A percentile compares a stretch with the other conserved stretches of the same genome.
Conservation (phyloP, 2,329 filamentous ascomycete species). For the Beauveria medogensis region DNA sequence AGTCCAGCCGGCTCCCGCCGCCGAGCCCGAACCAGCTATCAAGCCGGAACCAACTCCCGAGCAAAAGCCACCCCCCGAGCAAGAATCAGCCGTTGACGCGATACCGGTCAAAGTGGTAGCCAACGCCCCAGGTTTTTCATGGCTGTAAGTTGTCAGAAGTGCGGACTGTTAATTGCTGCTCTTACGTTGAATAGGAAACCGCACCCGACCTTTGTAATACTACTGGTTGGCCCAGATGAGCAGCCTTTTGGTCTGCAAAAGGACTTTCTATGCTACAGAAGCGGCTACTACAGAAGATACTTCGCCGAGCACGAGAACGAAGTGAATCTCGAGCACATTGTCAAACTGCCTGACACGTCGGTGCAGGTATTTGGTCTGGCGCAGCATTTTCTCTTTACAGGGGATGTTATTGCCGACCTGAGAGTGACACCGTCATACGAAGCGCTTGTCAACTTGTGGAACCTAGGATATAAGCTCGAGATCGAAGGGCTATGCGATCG, state of each 20-base stretch:
- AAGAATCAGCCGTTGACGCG: neutral
- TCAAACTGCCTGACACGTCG: conserved; percentile 40
- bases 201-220: conserved; percentile 47
- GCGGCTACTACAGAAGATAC: conserved; percentile 37
- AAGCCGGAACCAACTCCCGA: neutral
- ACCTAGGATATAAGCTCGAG: conserved; percentile 42
- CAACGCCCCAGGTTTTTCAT: conserved; percentile 23
- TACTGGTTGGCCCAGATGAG: conserved; percentile 45
- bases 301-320: conserved; percentile 30
- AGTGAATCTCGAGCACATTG: conserved; percentile 39
- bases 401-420: conserved; percentile 34
- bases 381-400: conserved; percentile 48
- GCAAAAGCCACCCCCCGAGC: neutral
- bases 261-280: conserved; percentile 48
- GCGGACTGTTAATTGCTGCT: neutral
- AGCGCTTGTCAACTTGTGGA: conserved; percentile 47
- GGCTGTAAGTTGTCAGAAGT: conserved; percentile 24
- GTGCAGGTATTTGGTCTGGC: conserved; percentile 45
- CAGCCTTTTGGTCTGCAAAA: conserved; percentile 50
- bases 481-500: conserved; percentile 49
- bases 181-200: conserved; percentile 32
- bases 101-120: neutral
- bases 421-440: conserved; percentile 44
- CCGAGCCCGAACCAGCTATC: neutral
- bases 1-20: neutral